A percentile compares a stretch with the other conserved stretches of the same genome.
Conservation (phyloP, 305 asterid species). For the Rubia balearica region DNA sequence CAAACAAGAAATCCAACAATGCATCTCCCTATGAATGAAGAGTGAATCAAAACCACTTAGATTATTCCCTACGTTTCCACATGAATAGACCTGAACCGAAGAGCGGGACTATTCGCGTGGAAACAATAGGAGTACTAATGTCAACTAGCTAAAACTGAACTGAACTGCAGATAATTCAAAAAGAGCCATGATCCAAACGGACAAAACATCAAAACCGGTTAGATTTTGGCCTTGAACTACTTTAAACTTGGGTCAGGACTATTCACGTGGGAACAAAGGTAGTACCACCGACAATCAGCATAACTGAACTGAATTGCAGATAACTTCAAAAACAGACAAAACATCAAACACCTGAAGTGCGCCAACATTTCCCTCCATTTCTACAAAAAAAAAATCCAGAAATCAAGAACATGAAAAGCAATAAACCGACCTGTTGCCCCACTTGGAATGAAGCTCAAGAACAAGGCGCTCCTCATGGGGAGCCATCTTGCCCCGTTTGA, state of each 20-base stretch:
- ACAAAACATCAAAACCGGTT: neutral
- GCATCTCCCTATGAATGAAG: neutral
- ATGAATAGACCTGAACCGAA: neutral
- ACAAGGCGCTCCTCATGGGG: slow-evolving; percentile 70
- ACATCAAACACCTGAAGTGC: neutral
- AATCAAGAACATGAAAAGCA: neutral
- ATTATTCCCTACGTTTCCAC: neutral
- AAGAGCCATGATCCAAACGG: neutral
- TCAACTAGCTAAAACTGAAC: neutral
- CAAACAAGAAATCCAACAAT: neutral
- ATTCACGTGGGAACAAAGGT: neutral
- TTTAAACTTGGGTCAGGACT: neutral
- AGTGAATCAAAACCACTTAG: too few relatives aligned
- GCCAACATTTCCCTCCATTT: neutral
- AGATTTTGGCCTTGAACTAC: too few relatives aligned
- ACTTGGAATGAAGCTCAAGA: slow-evolving; percentile 70
- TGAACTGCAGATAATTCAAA: too few relatives aligned
- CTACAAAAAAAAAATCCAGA: neutral
- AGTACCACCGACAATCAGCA: neutral
- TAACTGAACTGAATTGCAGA: too few relatives aligned
- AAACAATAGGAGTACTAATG: neutral
- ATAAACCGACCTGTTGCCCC: slow-evolving; percentile 65
- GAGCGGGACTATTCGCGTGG: neutral
- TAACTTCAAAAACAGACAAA: neutral
- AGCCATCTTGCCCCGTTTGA: slow-evolving; percentile 76